phyloP scores from a whole-genome alignment of 768 basidiomycete species.

The Pholiota microspora region DNA sequence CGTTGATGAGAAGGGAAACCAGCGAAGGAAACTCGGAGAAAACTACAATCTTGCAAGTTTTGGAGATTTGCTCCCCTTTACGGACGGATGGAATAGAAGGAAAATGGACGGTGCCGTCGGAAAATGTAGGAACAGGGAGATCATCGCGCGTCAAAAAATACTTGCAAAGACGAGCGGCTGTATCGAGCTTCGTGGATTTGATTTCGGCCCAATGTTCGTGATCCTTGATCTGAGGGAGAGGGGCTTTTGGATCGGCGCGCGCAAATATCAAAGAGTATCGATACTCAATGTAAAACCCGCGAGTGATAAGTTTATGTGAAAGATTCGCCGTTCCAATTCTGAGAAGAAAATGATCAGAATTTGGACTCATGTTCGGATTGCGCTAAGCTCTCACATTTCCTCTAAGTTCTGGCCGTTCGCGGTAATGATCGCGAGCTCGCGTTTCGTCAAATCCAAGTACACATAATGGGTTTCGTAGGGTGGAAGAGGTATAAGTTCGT shows the following conservation, averaged over 20 bases:
- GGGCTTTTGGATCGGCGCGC: slow-evolving; percentile 3
- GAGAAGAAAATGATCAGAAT: background rate
- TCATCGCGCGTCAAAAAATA: slow-evolving; percentile 17
- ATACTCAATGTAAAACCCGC: slow-evolving; percentile 18
- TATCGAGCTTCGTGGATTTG: slow-evolving; percentile 22
- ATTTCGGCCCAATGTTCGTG: slow-evolving; percentile 14
- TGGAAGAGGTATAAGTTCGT: slow-evolving; percentile 18
- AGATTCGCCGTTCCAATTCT: slow-evolving; percentile 11
- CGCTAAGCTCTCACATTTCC: slow-evolving; percentile 12
- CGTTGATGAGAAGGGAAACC: background rate
- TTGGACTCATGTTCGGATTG: too few species aligned
- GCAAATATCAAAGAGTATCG: slow-evolving; percentile 16
- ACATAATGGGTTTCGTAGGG: background rate
- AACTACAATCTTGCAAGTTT: background rate
- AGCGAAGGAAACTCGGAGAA: slow-evolving; percentile 4
- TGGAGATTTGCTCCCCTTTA: background rate
- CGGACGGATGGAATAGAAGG: background rate
- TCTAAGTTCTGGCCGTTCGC: slow-evolving; percentile 8
- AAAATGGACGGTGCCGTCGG: slow-evolving; percentile 15
- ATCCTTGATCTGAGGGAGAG: slow-evolving; percentile 11
- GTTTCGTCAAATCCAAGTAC: slow-evolving; percentile 13
- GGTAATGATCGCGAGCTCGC: slow-evolving; percentile 20
- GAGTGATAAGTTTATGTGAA: slow-evolving; percentile 7
- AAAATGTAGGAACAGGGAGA: slow-evolving; percentile 11
- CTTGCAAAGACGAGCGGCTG: slow-evolving; percentile 6